Evolutionary conservation across 352 stramenopile species (phyloP).

Genomic region (Globisporangium abappressorium): DNA sequence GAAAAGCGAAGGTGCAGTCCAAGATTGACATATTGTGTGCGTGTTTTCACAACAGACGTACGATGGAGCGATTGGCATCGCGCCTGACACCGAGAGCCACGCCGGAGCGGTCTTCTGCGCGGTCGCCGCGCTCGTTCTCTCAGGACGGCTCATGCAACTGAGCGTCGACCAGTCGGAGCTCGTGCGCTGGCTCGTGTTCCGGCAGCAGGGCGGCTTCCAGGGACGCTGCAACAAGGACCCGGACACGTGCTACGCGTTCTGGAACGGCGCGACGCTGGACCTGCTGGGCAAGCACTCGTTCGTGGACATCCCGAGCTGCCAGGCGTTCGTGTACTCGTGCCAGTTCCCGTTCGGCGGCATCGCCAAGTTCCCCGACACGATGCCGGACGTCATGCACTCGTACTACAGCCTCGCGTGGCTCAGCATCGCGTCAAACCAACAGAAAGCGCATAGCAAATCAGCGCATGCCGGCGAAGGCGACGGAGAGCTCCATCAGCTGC

Average conservation of each 20-base stretch:
- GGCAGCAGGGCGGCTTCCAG: constrained; percentile 85
- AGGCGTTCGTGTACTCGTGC: constrained; percentile 80
- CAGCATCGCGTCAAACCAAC: constrained; percentile 62
- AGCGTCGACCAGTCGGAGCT: constrained; percentile 62
- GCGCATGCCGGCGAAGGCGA: background rate
- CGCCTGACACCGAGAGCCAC: constrained; percentile 60
- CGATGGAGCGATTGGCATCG: constrained; percentile 80
- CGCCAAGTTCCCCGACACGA: constrained; percentile 70
- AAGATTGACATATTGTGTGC: background rate
- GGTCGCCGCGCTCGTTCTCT: constrained; percentile 69
- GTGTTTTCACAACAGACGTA: constrained; percentile 43
- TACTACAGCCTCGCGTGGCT: constrained; percentile 91
- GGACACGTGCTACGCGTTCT: constrained; percentile 92
- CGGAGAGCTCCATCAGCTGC: background rate
- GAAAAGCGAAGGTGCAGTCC: background rate
- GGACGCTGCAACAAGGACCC: constrained; percentile 89
- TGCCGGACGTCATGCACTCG: constrained; percentile 90
- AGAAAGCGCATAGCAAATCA: constrained; percentile 7
- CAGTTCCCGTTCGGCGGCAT: constrained; percentile 85
- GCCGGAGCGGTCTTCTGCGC: constrained; percentile 73
- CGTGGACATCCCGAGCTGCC: constrained; percentile 68
- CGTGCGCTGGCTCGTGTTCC: constrained; percentile 80
- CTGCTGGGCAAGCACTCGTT: constrained; percentile 75
- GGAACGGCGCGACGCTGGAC: constrained; percentile 87
- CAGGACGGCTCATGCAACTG: constrained; percentile 65